Evolutionary conservation across 805 yeast genomes (phyloP).

Genomic region (Zygoascus bituminiphila): DNA sequence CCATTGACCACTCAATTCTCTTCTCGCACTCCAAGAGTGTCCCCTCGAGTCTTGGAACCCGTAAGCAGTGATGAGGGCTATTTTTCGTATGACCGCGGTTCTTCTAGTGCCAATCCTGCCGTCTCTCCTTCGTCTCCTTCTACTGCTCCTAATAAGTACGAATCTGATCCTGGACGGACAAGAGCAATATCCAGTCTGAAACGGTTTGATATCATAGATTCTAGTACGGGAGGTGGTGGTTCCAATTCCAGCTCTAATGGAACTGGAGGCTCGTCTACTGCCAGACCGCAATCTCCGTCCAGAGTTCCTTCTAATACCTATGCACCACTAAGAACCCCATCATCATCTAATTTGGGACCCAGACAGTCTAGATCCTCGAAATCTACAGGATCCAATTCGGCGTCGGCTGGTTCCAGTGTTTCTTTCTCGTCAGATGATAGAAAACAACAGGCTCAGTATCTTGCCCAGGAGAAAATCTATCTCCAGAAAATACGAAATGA

Average conservation of each 20-base stretch:
- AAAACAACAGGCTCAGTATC: slow-evolving; percentile 32
- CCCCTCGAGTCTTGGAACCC: background rate
- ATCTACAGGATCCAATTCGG: background rate
- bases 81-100: background rate
- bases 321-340: slow-evolving; percentile 13
- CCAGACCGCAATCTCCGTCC: slow-evolving; percentile 16
- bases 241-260: background rate
- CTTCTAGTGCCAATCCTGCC: background rate
- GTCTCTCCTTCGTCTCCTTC: slow-evolving; percentile 1
- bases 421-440: slow-evolving; percentile 1
- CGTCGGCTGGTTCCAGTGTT: no score
- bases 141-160: slow-evolving; percentile 2
- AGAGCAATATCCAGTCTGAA: slow-evolving; percentile 5
- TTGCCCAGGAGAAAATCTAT: slow-evolving; percentile 61
- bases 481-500: slow-evolving; percentile 54
- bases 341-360: slow-evolving; percentile 4
- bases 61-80: background rate
- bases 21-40: background rate
- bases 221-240: background rate
- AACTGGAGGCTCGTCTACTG: background rate
- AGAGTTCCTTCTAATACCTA: slow-evolving; percentile 20
- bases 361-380: background rate
- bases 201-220: slow-evolving; percentile 1
- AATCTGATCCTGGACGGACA: slow-evolving; percentile 2
- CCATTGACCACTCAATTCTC: background rate